Percentiles rank a stretch among this genome's conserved stretches.
These are phyloP conservation scores for Vitis cinerea DNA, from an alignment of 164 flowering plant species.

Conservation along the genomic window DNA sequence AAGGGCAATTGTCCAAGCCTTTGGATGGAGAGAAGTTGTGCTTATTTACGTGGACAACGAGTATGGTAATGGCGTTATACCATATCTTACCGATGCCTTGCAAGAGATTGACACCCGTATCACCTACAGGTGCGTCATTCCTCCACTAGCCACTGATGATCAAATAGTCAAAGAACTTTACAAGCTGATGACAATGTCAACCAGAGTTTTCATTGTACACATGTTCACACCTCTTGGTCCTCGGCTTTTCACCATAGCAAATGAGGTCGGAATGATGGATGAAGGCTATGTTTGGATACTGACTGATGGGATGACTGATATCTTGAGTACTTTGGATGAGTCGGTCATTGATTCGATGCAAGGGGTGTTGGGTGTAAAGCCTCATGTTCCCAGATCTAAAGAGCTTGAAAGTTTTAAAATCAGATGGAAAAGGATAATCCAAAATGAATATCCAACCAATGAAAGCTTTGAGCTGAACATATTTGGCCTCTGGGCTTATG, in stretches of 20 bases:
- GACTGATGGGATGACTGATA: background rate
- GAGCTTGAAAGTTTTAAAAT: background rate
- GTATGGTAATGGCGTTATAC: background rate
- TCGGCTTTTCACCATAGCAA: background rate
- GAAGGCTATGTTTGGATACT: conserved; percentile 7
- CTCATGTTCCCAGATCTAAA: background rate
- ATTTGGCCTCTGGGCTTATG: conserved; percentile 29
- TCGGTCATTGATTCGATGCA: background rate
- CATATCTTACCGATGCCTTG: conserved; percentile 5
- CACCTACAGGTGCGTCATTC: conserved; percentile 5
- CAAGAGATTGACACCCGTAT: conserved; percentile 2
- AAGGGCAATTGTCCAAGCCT: background rate
- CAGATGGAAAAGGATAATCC: background rate
- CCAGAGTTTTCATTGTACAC: conserved; percentile 2
- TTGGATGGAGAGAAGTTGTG: background rate
- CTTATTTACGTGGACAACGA: no score
- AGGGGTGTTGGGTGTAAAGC: conserved; percentile 2
- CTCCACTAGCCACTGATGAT: conserved; percentile 8
- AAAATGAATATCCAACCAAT: background rate
- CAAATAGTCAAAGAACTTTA: background rate
- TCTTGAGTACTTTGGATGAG: background rate
- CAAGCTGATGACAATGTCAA: no score
- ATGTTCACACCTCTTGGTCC: background rate
- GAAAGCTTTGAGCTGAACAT: background rate
- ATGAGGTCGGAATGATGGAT: conserved; percentile 3